These are phyloP conservation scores for Hyphopichia pseudoburtonii DNA, from an alignment of 1,139 yeast species.

Conservation along the genomic window DNA sequence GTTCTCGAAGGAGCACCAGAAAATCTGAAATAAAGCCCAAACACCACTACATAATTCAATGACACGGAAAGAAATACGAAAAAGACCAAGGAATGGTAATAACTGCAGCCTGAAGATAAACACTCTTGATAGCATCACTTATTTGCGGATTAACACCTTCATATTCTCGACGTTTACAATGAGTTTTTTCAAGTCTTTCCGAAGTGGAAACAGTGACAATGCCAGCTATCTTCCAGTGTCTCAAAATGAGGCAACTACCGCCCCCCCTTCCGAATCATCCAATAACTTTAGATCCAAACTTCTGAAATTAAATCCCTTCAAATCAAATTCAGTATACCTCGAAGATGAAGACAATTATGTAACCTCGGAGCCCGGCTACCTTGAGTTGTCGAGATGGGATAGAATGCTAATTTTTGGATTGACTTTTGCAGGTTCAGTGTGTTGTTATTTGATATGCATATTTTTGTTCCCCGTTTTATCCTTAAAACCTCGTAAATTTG, in stretches of 20 bases:
- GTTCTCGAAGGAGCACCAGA: no score
- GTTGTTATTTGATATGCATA: conserved; percentile 56
- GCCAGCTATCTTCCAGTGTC: conserved; percentile 30
- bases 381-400: conserved; percentile 59
- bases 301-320: conserved; percentile 42
- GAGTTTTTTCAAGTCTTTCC: conserved; percentile 42
- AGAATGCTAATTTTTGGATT: conserved; percentile 56
- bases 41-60: no score
- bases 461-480: conserved; percentile 56
- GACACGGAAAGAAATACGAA: no score
- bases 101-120: no score
- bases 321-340: conserved; percentile 34
- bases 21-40: no score
- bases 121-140: no score
- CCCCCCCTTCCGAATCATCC: conserved; percentile 43
- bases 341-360: conserved; percentile 48
- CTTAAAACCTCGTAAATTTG: conserved; percentile 58
- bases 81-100: no score
- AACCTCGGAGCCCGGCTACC: conserved; percentile 45
- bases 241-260: conserved; percentile 34
- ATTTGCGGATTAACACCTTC: no score
- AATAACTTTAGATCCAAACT: conserved; percentile 28
- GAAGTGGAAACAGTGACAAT: conserved; percentile 9
- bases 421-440: conserved; percentile 53
- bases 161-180: no score